Evolutionary conservation across 345 rosid species (phyloP).

Genomic region (Syzygium oleosum): DNA sequence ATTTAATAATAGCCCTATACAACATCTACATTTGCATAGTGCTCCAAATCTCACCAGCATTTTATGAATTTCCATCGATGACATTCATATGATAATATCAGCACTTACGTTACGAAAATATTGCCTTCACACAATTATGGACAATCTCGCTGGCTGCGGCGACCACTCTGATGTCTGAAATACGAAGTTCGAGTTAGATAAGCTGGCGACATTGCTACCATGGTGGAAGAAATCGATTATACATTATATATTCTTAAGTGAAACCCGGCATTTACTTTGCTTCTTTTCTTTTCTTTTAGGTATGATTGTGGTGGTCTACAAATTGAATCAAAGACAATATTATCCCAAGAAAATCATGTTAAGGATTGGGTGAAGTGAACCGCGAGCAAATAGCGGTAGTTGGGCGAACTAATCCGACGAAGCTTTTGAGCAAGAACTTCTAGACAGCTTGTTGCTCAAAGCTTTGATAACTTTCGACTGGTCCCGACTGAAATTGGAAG

Average conservation of each 20-base stretch:
- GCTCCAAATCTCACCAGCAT: background rate
- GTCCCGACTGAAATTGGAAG: background rate
- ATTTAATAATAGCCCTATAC: background rate
- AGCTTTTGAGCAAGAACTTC: background rate
- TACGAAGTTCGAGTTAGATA: background rate
- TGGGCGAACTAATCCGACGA: background rate
- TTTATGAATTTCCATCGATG: background rate
- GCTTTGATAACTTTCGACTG: background rate
- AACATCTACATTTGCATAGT: fast-evolving
- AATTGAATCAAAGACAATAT: background rate
- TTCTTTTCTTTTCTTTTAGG: background rate
- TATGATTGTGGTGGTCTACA: background rate
- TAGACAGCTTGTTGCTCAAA: background rate
- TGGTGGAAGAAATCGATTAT: background rate
- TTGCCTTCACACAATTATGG: background rate
- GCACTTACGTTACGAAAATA: background rate
- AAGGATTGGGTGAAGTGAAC: background rate
- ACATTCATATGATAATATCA: background rate
- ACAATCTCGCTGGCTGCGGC: background rate
- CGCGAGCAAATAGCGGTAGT: background rate
- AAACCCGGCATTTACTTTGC: background rate
- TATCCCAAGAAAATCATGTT: background rate
- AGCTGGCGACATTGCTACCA: background rate
- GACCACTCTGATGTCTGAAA: background rate
- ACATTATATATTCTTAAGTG: background rate